These are phyloP conservation scores for Camellia granthamiana DNA, from an alignment of 148 eudicot genomes.

Conservation along the genomic window DNA sequence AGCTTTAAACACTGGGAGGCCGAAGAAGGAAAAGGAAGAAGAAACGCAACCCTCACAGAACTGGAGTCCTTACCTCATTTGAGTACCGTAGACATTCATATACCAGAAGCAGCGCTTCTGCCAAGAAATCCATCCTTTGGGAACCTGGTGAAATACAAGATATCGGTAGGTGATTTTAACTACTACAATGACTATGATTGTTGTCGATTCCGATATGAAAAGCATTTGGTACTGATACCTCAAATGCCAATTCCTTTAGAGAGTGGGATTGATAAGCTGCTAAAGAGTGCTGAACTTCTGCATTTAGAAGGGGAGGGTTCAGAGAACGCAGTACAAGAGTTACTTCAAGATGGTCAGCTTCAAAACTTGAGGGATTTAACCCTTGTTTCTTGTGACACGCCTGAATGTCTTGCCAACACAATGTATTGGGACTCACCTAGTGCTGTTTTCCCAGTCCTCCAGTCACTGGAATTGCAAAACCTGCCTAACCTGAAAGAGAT, in stretches of 20 bases:
- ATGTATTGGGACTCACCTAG: neutral
- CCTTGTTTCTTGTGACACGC: neutral
- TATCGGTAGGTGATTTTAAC: neutral
- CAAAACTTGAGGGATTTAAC: neutral
- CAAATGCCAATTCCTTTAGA: neutral
- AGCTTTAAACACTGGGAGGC: slow-evolving; percentile 24
- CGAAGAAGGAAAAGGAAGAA: slow-evolving; percentile 9
- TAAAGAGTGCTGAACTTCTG: neutral
- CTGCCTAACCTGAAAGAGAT: neutral
- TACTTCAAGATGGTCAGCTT: neutral
- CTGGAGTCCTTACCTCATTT: slow-evolving; percentile 22
- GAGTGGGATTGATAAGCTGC: neutral
- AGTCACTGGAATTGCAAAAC: neutral
- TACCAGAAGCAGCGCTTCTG: neutral
- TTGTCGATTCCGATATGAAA: too few species aligned
- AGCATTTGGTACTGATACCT: neutral
- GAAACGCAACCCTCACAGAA: slow-evolving; percentile 29
- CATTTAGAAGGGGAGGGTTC: slow-evolving; percentile 6
- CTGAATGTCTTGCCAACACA: neutral
- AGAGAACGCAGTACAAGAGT: neutral
- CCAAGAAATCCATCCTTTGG: neutral
- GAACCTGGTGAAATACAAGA: neutral
- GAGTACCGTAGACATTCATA: slow-evolving; percentile 27
- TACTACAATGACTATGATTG: neutral
- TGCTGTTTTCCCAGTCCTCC: neutral